Percentiles rank a stretch among this genome's conserved stretches.
Evolutionary conservation across 1,284 basidiomycete species (phyloP).

Genomic region (Ustilago loliicola): DNA sequence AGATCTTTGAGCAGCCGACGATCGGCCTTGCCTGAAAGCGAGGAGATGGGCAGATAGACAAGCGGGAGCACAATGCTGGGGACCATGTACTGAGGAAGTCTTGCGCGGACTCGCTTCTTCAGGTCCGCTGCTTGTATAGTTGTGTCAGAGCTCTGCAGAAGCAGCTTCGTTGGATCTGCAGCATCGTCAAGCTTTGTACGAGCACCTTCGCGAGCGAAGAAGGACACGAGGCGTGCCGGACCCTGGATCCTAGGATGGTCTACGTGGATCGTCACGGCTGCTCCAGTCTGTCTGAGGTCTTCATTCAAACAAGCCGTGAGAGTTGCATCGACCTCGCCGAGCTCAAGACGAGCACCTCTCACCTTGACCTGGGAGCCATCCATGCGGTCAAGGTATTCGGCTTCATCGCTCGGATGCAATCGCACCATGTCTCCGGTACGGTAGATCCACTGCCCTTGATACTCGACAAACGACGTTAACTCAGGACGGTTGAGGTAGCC

Average conservation of each 20-base stretch:
- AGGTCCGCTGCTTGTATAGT: constrained; percentile 14
- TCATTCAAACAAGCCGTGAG: constrained; percentile 21
- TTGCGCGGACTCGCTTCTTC: constrained; percentile 26
- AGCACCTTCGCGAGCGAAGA: constrained; percentile 33
- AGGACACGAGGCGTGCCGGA: constrained; percentile 53
- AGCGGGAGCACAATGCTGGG: constrained; percentile 60
- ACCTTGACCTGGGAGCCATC: constrained; percentile 66
- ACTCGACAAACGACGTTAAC: constrained; percentile 46
- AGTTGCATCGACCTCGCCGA: constrained; percentile 61
- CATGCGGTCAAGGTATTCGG: constrained; percentile 65
- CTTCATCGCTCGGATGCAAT: constrained; percentile 53
- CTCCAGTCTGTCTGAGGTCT: constrained; percentile 17
- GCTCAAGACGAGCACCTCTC: constrained; percentile 65
- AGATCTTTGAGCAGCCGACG: constrained; percentile 36
- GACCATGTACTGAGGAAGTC: constrained; percentile 64
- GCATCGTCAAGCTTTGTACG: constrained; percentile 19
- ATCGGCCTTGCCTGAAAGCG: constrained; percentile 64
- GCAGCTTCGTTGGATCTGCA: constrained; percentile 9
- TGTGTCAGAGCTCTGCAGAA: constrained; percentile 19
- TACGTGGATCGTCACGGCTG: constrained; percentile 47
- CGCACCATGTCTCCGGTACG: constrained; percentile 66
- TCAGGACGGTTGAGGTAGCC: constrained; percentile 57
- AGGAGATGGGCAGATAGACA: constrained; percentile 52
- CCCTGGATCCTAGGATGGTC: constrained; percentile 42
- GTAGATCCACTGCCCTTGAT: constrained; percentile 46